Conservation (phyloP, 345 rosid species). For the Nephelium lappaceum region DNA sequence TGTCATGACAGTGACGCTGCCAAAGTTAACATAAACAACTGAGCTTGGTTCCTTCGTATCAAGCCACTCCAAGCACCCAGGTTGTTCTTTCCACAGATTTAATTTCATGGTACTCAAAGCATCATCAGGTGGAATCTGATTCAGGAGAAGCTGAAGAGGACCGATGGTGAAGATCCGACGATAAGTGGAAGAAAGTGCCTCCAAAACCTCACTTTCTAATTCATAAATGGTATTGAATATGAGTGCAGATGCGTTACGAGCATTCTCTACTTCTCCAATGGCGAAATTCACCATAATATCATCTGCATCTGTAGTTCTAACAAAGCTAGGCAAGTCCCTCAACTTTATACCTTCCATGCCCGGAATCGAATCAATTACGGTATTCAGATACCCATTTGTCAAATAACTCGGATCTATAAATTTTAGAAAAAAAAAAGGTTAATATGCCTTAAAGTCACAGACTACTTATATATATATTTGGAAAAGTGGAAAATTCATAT, state of each 20-base stretch:
- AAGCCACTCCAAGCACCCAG: conserved; percentile 15
- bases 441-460: too few relatives aligned
- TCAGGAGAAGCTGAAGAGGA: conserved; percentile 16
- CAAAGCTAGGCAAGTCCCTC: conserved; percentile 27
- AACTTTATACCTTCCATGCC: conserved; percentile 31
- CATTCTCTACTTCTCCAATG: background rate
- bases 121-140: background rate
- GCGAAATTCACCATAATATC: conserved; percentile 18
- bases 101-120: background rate
- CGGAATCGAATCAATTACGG: conserved; percentile 29
- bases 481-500: too few relatives aligned
- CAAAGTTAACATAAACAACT: conserved; percentile 16
- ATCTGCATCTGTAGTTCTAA: conserved; percentile 27
- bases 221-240: conserved; percentile 26
- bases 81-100: conserved; percentile 14
- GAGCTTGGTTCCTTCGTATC: conserved; percentile 13
- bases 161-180: conserved; percentile 18
- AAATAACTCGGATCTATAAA: conserved; percentile 21
- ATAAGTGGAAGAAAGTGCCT: conserved; percentile 15
- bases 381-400: conserved; percentile 25
- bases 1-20: conserved; percentile 19
- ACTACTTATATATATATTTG: too few relatives aligned
- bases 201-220: conserved; percentile 20
- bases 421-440: too few relatives aligned
- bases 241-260: conserved; percentile 18